Base-by-base conservation (phyloP, 371 early-diverging fungal species). In the Mortierella sp. region DNA sequence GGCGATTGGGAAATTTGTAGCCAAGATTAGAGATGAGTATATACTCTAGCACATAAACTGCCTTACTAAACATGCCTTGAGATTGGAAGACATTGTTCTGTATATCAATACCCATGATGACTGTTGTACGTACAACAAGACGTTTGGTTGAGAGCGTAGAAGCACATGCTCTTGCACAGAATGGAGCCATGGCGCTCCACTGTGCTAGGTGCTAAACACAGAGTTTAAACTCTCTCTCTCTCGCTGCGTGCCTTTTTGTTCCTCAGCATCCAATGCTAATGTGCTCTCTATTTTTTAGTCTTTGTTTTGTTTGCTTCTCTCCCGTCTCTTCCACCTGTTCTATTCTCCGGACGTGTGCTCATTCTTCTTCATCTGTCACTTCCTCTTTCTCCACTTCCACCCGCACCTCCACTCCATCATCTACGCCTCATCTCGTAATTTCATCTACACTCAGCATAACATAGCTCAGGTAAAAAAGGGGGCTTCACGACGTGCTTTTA, bases 1-100 rank as follows among this genome's bases (percentile, higher is more conserved):
- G 53, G 49, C 23, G 17, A 56, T 63, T 59, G 72, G 49, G 1
- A 56, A 50, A n/a, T 73, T 73, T 59, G 54, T 73, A 7, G 62
- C 68, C n/a, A n/a, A 24, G 14, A 27, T 59, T 44, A 51, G 58
- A 21, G 58, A 61, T 17, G 39, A 49, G 12, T 66, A 72, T 23
- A 50, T 65, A n/a, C n/a, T n/a, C n/a, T n/a, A n/a, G n/a, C n/a
- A n/a, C n/a, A n/a, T n/a, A n/a, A n/a, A n/a, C n/a, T n/a, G n/a
- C n/a, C n/a, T n/a, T n/a, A n/a, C n/a, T n/a, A n/a, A n/a, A n/a
- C n/a, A n/a, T n/a, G n/a, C n/a, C n/a, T n/a, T n/a, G n/a, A n/a
- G n/a, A n/a, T n/a, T n/a, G n/a, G n/a, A n/a, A n/a, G n/a, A n/a
- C n/a, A n/a, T n/a, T n/a, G n/a, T n/a, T n/a, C n/a, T n/a, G n/a